Conservation (phyloP, 2,329 filamentous ascomycete genomes). For the Diaporthe vaccinii region DNA sequence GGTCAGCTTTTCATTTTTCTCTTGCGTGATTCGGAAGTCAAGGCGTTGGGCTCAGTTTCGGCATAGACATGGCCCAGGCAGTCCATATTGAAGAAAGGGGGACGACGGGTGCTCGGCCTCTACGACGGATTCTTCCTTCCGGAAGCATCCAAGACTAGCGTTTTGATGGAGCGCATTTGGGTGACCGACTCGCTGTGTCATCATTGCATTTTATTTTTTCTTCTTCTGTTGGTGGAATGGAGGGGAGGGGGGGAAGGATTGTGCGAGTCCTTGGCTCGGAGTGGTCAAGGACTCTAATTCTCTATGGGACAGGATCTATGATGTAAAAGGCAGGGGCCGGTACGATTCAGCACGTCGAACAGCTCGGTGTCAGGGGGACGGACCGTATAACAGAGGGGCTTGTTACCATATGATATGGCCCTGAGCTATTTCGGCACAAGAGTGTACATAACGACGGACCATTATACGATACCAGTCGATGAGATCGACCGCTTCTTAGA, state of each 20-base stretch:
- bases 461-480: slow-evolving; percentile 40
- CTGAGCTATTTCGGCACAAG: slow-evolving; percentile 33
- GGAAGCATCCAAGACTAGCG: slow-evolving; percentile 14
- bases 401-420: slow-evolving; percentile 7
- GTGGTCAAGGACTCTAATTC: slow-evolving; percentile 35
- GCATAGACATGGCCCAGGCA: slow-evolving; percentile 38
- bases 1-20: slow-evolving; percentile 32
- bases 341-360: slow-evolving; percentile 32
- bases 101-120: slow-evolving; percentile 14
- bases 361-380: slow-evolving; percentile 22
- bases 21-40: slow-evolving; percentile 23
- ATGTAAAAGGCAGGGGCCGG: slow-evolving; percentile 27
- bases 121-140: slow-evolving; percentile 9
- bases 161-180: slow-evolving; percentile 27
- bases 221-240: slow-evolving; percentile 24
- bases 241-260: slow-evolving; percentile 9
- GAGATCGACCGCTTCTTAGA: slow-evolving; percentile 33
- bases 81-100: slow-evolving; percentile 23
- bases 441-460: slow-evolving; percentile 41
- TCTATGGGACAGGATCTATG: slow-evolving; percentile 35
- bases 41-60: slow-evolving; percentile 36
- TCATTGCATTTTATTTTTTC: slow-evolving; percentile 36
- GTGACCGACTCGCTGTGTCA: slow-evolving; percentile 28
- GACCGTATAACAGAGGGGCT: slow-evolving; percentile 27
- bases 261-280: slow-evolving; percentile 16